Evolutionary conservation across 768 basidiomycete genomes (phyloP).

Genomic region (Tricholoma terreum): DNA sequence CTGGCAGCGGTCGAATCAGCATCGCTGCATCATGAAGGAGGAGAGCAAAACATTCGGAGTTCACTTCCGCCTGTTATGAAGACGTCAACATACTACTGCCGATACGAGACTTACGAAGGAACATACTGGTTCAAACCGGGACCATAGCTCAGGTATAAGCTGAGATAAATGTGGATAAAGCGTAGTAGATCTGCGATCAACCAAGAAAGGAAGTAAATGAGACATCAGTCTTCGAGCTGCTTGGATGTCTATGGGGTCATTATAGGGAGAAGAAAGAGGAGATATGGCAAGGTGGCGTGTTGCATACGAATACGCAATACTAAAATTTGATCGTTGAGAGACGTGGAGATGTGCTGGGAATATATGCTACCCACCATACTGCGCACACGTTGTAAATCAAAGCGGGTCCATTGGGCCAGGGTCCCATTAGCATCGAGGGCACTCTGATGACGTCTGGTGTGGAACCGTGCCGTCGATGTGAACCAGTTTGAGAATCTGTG

Average conservation of each 20-base stretch:
- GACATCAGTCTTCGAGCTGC: slow-evolving; percentile 50
- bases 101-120: background rate
- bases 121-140: slow-evolving; percentile 52
- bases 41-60: slow-evolving; percentile 43
- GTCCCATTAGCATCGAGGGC: slow-evolving; percentile 42
- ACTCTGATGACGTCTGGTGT: slow-evolving; percentile 45
- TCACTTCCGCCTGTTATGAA: slow-evolving; percentile 30
- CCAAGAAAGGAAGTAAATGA: slow-evolving; percentile 61
- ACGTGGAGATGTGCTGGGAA: background rate
- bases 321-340: slow-evolving; percentile 23
- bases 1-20: slow-evolving; percentile 49
- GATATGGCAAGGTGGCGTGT: slow-evolving; percentile 62
- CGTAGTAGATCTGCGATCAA: slow-evolving; percentile 55
- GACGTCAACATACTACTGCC: too few relatives aligned
- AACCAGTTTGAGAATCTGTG: background rate
- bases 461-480: slow-evolving; percentile 26
- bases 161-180: slow-evolving; percentile 48
- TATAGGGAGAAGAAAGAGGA: slow-evolving; percentile 44
- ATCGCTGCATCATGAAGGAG: slow-evolving; percentile 54
- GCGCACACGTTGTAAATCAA: slow-evolving; percentile 70
- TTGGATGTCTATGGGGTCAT: slow-evolving; percentile 39
- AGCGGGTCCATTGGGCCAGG: slow-evolving; percentile 33
- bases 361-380: slow-evolving; percentile 50
- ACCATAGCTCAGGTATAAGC: slow-evolving; percentile 64
- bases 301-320: slow-evolving; percentile 66